Conservation (phyloP, 257 asterid species). For the Thymus quinquecostatus region DNA sequence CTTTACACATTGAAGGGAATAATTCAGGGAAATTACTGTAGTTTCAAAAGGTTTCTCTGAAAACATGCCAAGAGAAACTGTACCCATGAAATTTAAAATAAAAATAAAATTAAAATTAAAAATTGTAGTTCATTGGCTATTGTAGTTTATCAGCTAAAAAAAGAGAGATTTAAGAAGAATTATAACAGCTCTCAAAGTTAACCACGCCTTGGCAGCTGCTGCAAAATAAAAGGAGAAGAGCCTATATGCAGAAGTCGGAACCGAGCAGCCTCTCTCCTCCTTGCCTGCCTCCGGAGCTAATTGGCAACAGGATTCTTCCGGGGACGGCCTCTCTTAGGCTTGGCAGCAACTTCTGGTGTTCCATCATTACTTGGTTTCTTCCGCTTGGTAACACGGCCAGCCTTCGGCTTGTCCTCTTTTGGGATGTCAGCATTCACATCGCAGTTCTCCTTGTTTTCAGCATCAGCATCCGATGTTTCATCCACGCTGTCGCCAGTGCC, state of each 20-base stretch:
- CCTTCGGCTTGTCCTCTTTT: slow-evolving; percentile 38
- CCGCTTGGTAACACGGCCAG: slow-evolving; percentile 32
- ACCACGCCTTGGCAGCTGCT: not conserved
- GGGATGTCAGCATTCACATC: slow-evolving; percentile 37
- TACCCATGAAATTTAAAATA: slow-evolving; percentile 8
- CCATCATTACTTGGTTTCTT: slow-evolving; percentile 31
- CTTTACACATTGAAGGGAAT: not conserved
- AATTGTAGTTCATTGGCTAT: slow-evolving; percentile 21
- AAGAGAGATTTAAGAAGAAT: not conserved
- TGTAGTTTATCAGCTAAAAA: not conserved
- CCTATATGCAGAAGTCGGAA: not conserved
- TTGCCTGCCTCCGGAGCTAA: slow-evolving; percentile 19
- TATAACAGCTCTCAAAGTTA: not conserved
- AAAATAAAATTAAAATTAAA: not conserved
- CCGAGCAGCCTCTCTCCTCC: slow-evolving; percentile 19
- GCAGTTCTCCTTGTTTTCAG: slow-evolving; percentile 43
- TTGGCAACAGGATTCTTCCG: slow-evolving; percentile 17
- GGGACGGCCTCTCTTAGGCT: slow-evolving; percentile 31
- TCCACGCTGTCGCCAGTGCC: slow-evolving; percentile 21
- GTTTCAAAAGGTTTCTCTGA: slow-evolving; percentile 2
- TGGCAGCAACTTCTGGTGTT: slow-evolving; percentile 17
- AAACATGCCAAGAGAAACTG: slow-evolving; percentile 17
- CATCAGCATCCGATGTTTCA: slow-evolving; percentile 25
- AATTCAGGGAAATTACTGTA: slow-evolving; percentile 6
- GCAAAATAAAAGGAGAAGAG: slow-evolving; percentile 12